These are phyloP conservation scores for Acrocalymma vagum DNA, from an alignment of 2,329 filamentous ascomycete genomes.

Conservation along the genomic window DNA sequence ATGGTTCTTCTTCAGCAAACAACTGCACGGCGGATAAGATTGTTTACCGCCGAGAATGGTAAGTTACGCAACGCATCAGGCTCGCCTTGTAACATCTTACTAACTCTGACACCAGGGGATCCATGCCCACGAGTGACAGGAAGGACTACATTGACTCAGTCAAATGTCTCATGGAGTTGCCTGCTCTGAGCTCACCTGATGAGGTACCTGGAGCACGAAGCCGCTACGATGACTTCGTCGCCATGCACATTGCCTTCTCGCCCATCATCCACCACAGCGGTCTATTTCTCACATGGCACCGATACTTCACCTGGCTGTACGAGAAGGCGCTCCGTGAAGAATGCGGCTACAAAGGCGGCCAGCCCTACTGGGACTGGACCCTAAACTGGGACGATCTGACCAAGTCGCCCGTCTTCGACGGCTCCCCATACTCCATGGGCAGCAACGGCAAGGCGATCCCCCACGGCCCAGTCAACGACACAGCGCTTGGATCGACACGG, in stretches of 20 bases:
- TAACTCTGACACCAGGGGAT: slow-evolving; percentile 2
- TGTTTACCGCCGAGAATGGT: too few relatives aligned
- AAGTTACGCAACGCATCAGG: too few relatives aligned
- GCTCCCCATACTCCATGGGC: slow-evolving; percentile 45
- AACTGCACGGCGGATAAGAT: too few relatives aligned
- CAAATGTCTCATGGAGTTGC: slow-evolving; percentile 23
- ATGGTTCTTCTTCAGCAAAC: too few relatives aligned
- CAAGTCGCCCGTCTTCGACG: slow-evolving; percentile 32
- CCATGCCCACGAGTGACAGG: slow-evolving; percentile 11
- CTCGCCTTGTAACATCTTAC: too few relatives aligned
- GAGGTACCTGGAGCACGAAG: slow-evolving; percentile 26
- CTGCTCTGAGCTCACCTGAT: slow-evolving; percentile 17
- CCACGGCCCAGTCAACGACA: slow-evolving; percentile 34
- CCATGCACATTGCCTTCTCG: slow-evolving; percentile 29
- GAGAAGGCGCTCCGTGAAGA: slow-evolving; percentile 48
- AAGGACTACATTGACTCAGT: slow-evolving; percentile 29
- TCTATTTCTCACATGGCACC: slow-evolving; percentile 36
- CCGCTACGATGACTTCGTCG: slow-evolving; percentile 39
- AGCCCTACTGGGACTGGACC: slow-evolving; percentile 61
- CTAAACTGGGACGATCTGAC: slow-evolving; percentile 34
- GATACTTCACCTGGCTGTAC: slow-evolving; percentile 45
- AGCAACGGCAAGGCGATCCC: slow-evolving; percentile 26
- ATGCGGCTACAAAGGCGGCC: slow-evolving; percentile 47
- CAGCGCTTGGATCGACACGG: slow-evolving; percentile 20
- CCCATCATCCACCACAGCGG: slow-evolving; percentile 25